These are phyloP conservation scores for Actinidia arguta DNA, from an alignment of 179 eudicot species.

Conservation along the genomic window DNA sequence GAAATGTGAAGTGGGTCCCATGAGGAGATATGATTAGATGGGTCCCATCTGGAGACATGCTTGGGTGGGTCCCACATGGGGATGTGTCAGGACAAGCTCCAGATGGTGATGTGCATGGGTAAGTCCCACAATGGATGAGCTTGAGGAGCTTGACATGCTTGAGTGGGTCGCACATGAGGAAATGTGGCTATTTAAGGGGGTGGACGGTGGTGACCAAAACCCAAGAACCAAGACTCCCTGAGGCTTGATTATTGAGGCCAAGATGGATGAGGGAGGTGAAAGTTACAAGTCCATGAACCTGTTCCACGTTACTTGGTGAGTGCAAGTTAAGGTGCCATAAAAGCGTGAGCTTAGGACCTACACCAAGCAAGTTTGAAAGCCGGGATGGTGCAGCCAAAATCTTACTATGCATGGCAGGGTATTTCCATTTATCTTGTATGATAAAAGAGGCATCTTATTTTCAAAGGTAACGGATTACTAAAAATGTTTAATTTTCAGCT, in stretches of 20 bases:
- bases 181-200: neutral
- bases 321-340: neutral
- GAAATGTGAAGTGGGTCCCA: neutral
- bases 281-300: neutral
- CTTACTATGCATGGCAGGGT: too few species aligned
- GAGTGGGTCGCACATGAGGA: too few species aligned
- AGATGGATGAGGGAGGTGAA: neutral
- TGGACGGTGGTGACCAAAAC: neutral
- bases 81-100: too few species aligned
- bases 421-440: too few species aligned
- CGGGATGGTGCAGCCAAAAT: too few species aligned
- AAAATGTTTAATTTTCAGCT: neutral
- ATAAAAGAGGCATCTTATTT: too few species aligned
- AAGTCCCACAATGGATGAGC: too few species aligned
- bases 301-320: neutral
- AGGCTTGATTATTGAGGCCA: neutral
- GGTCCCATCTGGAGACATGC: neutral
- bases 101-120: too few species aligned
- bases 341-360: neutral
- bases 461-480: neutral
- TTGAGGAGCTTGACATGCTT: too few species aligned
- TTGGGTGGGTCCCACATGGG: slow-evolving; percentile 2
- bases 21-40: neutral
- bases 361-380: too few species aligned
- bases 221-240: neutral